Evolutionary conservation across 345 rosid genomes (phyloP).

Genomic region (Pelargonium nanum): DNA sequence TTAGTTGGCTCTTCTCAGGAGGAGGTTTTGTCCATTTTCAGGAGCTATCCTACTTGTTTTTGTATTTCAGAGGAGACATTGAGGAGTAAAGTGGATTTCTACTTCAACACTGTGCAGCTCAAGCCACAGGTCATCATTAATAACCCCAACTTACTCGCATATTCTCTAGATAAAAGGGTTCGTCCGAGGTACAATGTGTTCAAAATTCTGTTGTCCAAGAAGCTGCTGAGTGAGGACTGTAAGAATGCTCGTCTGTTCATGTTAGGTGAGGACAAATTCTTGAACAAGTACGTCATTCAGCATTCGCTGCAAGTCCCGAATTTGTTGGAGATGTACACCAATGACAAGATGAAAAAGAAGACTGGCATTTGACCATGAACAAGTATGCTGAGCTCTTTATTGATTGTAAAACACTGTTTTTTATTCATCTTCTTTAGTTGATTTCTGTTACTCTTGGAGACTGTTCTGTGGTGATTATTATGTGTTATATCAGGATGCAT

Average conservation of each 20-base stretch:
- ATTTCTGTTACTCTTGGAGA: too few species aligned
- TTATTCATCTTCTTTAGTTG: too few species aligned
- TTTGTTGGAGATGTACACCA: slow-evolving; percentile 12
- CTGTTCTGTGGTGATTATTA: too few species aligned
- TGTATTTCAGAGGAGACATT: slow-evolving; percentile 13
- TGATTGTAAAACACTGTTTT: too few species aligned
- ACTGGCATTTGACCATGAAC: too few species aligned
- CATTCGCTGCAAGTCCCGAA: slow-evolving; percentile 9
- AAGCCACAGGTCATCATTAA: neutral
- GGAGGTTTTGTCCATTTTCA: slow-evolving; percentile 13
- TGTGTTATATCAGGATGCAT: too few species aligned
- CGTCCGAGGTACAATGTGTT: slow-evolving; percentile 14
- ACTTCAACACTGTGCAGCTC: slow-evolving; percentile 8
- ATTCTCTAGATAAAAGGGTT: slow-evolving; percentile 14
- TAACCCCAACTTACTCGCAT: slow-evolving; percentile 10
- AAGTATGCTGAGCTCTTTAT: too few species aligned
- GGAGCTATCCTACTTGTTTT: slow-evolving; percentile 2
- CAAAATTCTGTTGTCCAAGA: slow-evolving; percentile 15
- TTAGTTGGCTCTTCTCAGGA: slow-evolving; percentile 21
- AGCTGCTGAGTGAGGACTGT: slow-evolving; percentile 7
- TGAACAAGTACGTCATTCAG: slow-evolving; percentile 10
- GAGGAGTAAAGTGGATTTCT: slow-evolving; percentile 10
- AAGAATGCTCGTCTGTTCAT: neutral
- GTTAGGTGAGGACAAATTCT: slow-evolving; percentile 10
- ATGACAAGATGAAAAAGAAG: too few species aligned